Base-by-base conservation (phyloP, 177 flowering plant genomes). In the Telopea speciosissima region DNA sequence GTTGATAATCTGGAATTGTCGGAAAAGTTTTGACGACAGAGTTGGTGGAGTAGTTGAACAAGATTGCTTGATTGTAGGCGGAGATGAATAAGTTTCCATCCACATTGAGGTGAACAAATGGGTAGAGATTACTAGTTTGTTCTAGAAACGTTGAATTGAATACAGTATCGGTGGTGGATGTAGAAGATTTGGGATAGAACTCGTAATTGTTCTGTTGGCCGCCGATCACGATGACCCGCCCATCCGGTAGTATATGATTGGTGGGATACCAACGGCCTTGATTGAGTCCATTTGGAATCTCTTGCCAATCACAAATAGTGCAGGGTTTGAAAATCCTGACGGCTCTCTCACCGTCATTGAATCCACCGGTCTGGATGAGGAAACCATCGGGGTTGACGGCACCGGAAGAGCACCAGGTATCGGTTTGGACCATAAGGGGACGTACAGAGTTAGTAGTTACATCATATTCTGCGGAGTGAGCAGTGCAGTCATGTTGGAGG, bases 351-450 rank as follows among this genome's bases (percentile, higher is more conserved):
- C 40, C 40, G 9, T 36, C 40, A 6, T 36, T 36, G 40, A 5
- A 36, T 36, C 40, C 40, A 5, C 40, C 40, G 9, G 40, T 5
- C 6, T 36, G 40, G 40, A 36, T 36, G 40, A 36, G 40, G 3
- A 66, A 19, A 23, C 96, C 93, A 31, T 86, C 87, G 2, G 86
- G 70, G 31, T 68, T 49, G 0, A 78, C 73, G 0, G 91, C 73
- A 3, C 91, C 96, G 13, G 91, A 89, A 13, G 91, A 86, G 72
- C 97, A 90, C 97, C 93, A 89, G 0, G 83, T 85, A 66, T 90
- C 85, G n/a, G 92, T 85, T 28, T 72, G 87, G 21, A 92, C 79
- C 70, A 71, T 84, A 12, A 90, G 84, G 2, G 97, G 85, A 4
- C 91, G 82, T 28, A 87, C 16, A 0, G 84, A 16, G 72, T 89